Conservation (phyloP, 1,284 basidiomycete species). For the Mycocalia duriaeana region DNA sequence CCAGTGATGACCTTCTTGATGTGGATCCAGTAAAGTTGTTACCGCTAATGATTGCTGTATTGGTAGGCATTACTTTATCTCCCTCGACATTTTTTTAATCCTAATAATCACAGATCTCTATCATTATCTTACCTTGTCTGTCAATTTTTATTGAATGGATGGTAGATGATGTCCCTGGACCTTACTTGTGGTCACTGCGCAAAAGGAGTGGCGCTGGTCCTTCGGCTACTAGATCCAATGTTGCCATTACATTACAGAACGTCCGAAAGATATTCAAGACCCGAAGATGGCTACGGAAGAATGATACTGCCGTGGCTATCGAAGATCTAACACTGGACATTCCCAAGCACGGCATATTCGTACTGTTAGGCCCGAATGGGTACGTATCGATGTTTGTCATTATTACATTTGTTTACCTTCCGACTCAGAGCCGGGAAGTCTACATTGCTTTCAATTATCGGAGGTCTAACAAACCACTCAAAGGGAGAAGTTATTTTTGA, state of each 20-base stretch:
- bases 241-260: not conserved
- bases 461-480: conserved; percentile 53
- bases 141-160: not conserved
- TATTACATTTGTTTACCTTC: not conserved
- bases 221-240: no score
- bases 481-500: conserved; percentile 62
- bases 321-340: conserved; percentile 60
- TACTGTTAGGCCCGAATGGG: conserved; percentile 73
- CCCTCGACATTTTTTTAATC: not conserved
- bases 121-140: not conserved
- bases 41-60: not conserved
- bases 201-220: not conserved
- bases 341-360: conserved; percentile 68
- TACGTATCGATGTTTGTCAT: conserved; percentile 22
- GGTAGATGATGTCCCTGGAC: not conserved
- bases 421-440: conserved; percentile 17
- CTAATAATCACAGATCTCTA: not conserved
- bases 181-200: not conserved
- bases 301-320: conserved; percentile 36
- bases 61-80: no score
- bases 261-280: not conserved
- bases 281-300: not conserved
- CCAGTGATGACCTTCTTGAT: no score
- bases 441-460: conserved; percentile 65
- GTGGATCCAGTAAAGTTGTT: not conserved